Evolutionary conservation across 352 stramenopile species (phyloP), one percentile per base, ranked within the genome.

Genomic region (Aphanomyces cochlioides): DNA sequence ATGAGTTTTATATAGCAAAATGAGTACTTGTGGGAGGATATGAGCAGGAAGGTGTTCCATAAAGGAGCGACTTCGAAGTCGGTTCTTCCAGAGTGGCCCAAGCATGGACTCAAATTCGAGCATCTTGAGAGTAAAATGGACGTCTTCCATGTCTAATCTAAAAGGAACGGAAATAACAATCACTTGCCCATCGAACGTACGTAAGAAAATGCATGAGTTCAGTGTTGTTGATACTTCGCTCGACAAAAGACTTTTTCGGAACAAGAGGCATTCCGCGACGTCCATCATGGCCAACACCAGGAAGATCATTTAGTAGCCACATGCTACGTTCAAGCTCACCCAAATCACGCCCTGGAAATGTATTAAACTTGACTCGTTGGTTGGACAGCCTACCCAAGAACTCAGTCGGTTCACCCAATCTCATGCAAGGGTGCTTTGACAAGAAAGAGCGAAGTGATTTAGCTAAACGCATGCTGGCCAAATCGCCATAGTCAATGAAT

Each of bases 271-370:
- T 84, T 0, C 68, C 70, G 47, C 90, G 90, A 48, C 85, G 75
- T 0, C 85, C 85, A n/a, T 57, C 56, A 48, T 90, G 89, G 19
- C 84, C 82, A 7, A 90, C 79, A 21, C 85, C 85, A n/a, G 81
- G 82, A 3, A 91, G 74, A 61, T 93, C 83, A 37, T 76, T 84
- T 47, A 39, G 54, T 6, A 59, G 61, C 85, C 83, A 93, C 67
- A 91, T 82, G 5, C 63, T 37, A 28, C 81, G 81, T 60, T 93
- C 85, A 0, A 87, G 28, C 4, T 79, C 71, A 7, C 89, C 81
- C 39, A 91, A 74, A 39, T n/a, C 67, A 72, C 19, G 72, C 80
- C 41, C 78, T 74, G 37, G 75, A 67, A 64, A 45, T 28, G 28
- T 2, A 28, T 28, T 28, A 28, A 28, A 28, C 28, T 28, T 28